Evolutionary conservation across 176 grass and related monocot genomes (phyloP).

Genomic region (Aegilops umbellulata): DNA sequence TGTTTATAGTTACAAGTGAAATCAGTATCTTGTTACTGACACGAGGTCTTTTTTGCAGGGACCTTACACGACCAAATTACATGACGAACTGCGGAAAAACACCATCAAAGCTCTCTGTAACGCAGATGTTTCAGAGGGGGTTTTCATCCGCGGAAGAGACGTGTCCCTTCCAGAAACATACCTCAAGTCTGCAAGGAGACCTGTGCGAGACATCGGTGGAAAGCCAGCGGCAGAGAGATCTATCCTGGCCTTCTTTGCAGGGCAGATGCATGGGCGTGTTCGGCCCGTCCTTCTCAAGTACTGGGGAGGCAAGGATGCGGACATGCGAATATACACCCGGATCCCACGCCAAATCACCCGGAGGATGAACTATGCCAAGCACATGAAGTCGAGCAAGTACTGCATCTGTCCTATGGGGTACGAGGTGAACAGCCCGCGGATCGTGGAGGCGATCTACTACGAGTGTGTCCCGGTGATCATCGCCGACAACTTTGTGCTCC

Average conservation of each 20-base stretch:
- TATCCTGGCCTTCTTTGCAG: constrained; percentile 85
- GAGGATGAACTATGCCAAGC: constrained; percentile 67
- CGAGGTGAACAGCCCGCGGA: constrained; percentile 92
- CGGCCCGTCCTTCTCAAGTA: constrained; percentile 64
- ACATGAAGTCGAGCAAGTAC: constrained; percentile 90
- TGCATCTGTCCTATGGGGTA: constrained; percentile 95
- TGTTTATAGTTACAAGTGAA: not conserved
- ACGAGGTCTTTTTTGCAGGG: not conserved
- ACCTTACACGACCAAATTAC: constrained; percentile 70
- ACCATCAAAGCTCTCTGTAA: constrained; percentile 90
- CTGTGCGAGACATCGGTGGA: constrained; percentile 60
- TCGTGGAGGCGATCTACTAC: constrained; percentile 64
- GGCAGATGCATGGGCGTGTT: constrained; percentile 92
- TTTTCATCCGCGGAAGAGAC: constrained; percentile 78
- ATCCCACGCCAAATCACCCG: constrained; percentile 51
- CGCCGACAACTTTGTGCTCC: too few species aligned
- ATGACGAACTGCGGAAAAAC: constrained; percentile 65
- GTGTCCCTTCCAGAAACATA: constrained; percentile 36
- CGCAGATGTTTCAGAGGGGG: constrained; percentile 70
- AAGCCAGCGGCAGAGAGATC: constrained; percentile 55
- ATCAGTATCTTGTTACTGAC: not conserved
- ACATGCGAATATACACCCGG: constrained; percentile 61
- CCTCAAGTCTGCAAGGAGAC: constrained; percentile 64
- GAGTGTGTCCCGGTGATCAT: too few species aligned
- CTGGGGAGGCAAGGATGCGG: constrained; percentile 63